Percentiles rank a stretch among this genome's conserved stretches.
phyloP scores from a whole-genome alignment of 2,329 filamentous ascomycete genomes.

The Pestalotiopsis sp. region DNA sequence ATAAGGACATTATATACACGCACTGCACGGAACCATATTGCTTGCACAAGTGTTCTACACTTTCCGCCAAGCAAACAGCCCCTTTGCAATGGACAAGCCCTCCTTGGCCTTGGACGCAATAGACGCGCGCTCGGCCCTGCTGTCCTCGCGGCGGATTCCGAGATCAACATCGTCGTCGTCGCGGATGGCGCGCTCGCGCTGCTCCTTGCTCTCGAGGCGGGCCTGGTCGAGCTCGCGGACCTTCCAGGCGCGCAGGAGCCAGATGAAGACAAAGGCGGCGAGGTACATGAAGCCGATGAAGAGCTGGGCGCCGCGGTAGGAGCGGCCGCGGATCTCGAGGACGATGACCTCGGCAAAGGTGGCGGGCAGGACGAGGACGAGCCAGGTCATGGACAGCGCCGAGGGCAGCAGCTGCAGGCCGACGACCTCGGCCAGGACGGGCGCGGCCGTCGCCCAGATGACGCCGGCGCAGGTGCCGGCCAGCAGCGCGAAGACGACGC shows the following conservation, averaged over 20 bases:
- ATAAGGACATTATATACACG: background rate
- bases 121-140: slow-evolving; percentile 17
- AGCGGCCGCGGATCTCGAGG: slow-evolving; percentile 51
- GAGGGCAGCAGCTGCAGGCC: slow-evolving; percentile 70
- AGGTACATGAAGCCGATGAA: slow-evolving; percentile 66
- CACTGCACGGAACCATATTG: too few relatives aligned
- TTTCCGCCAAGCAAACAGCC: slow-evolving; percentile 22
- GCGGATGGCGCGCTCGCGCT: slow-evolving; percentile 29
- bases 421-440: slow-evolving; percentile 74
- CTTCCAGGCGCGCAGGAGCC: slow-evolving; percentile 46
- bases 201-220: slow-evolving; percentile 26
- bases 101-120: slow-evolving; percentile 19
- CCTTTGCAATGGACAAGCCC: slow-evolving; percentile 22
- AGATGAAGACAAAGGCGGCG: slow-evolving; percentile 48
- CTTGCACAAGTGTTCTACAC: background rate
- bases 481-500: slow-evolving; percentile 72
- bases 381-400: slow-evolving; percentile 70
- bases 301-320: slow-evolving; percentile 56
- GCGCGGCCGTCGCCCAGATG: slow-evolving; percentile 70
- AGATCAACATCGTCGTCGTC: slow-evolving; percentile 22
- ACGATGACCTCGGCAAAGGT: slow-evolving; percentile 71
- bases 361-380: slow-evolving; percentile 69
- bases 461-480: slow-evolving; percentile 70
- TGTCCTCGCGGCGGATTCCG: slow-evolving; percentile 15
- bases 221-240: slow-evolving; percentile 39